A percentile compares a stretch with the other conserved stretches of the same genome.
Evolutionary conservation across 2,329 filamentous ascomycete species (phyloP).

Genomic region (Hortaea sp.): DNA sequence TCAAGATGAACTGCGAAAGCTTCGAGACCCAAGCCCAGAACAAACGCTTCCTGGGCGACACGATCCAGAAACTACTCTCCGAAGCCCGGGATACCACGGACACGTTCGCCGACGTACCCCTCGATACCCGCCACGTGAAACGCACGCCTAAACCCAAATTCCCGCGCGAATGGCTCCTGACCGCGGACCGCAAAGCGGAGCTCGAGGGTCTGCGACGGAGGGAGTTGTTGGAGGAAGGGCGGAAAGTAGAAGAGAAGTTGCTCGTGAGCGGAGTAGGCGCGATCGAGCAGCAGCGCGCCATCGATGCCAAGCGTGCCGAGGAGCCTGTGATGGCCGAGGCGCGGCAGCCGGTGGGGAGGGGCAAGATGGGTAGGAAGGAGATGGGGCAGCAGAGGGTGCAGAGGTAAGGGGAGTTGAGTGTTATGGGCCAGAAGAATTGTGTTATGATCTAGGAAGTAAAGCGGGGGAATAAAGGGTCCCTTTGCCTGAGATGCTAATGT

Average conservation of each 20-base stretch:
- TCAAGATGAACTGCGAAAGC: constrained; percentile 80
- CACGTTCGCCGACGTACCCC: constrained; percentile 76
- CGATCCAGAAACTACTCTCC: constrained; percentile 61
- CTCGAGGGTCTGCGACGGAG: constrained; percentile 52
- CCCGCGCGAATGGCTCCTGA: constrained; percentile 75
- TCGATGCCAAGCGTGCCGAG: constrained; percentile 15
- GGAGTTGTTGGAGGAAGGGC: constrained; percentile 44
- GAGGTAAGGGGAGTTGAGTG: neutral
- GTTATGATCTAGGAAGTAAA: too few species aligned
- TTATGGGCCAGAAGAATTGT: too few species aligned
- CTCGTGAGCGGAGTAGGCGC: constrained; percentile 18
- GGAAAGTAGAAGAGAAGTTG: constrained; percentile 42
- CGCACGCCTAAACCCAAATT: constrained; percentile 59
- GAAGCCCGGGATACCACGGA: constrained; percentile 68
- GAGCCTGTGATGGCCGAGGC: constrained; percentile 23
- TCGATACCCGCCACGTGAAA: constrained; percentile 79
- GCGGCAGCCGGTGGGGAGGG: constrained; percentile 16
- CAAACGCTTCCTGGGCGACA: constrained; percentile 82
- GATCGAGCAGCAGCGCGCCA: constrained; percentile 19
- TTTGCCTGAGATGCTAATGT: too few species aligned
- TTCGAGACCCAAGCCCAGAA: constrained; percentile 88
- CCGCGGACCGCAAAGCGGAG: constrained; percentile 53
- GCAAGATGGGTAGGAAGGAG: constrained; percentile 22
- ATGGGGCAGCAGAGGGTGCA: constrained; percentile 12
- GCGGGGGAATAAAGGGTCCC: too few species aligned